These are phyloP conservation scores for Arabidopsis arenosa DNA, from an alignment of 345 rosid genomes.

Conservation along the genomic window DNA sequence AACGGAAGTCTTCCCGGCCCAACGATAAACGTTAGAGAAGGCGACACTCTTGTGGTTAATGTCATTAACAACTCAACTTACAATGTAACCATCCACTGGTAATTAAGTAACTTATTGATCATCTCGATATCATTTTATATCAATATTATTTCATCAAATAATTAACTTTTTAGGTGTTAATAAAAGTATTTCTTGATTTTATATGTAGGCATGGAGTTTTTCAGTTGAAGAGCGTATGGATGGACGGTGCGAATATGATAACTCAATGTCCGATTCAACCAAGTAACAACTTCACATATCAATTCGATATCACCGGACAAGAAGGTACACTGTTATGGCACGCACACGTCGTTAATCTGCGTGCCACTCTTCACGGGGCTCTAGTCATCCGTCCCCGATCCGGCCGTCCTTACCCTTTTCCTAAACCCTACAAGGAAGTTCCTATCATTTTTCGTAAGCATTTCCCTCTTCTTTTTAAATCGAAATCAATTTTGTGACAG, in stretches of 20 bases:
- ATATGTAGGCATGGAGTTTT: slow-evolving; percentile 51
- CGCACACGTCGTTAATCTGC: slow-evolving; percentile 37
- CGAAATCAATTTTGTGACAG: too few species aligned
- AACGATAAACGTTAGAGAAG: slow-evolving; percentile 62
- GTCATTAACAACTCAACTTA: slow-evolving; percentile 76
- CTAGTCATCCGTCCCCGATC: slow-evolving; percentile 51
- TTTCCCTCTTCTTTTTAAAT: too few species aligned
- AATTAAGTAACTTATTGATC: slow-evolving; percentile 1
- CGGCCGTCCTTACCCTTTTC: slow-evolving; percentile 36
- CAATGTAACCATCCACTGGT: slow-evolving; percentile 87
- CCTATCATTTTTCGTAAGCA: slow-evolving; percentile 34
- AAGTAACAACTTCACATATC: slow-evolving; percentile 44
- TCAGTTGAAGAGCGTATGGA: slow-evolving; percentile 50
- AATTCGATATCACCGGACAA: slow-evolving; percentile 49
- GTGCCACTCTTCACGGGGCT: slow-evolving; percentile 55
- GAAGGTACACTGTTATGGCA: slow-evolving; percentile 60
- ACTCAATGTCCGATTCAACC: slow-evolving; percentile 55
- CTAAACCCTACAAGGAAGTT: slow-evolving; percentile 39
- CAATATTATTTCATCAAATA: neutral
- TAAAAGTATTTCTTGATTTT: neutral
- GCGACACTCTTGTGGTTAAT: slow-evolving; percentile 73
- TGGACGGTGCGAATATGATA: slow-evolving; percentile 49
- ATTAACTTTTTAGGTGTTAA: neutral
- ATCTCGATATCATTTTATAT: neutral
- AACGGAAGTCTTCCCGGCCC: slow-evolving; percentile 86